These are phyloP conservation scores for Xylaria flabelliformis DNA, from an alignment of 495 filamentous ascomycete genomes.

Conservation along the genomic window DNA sequence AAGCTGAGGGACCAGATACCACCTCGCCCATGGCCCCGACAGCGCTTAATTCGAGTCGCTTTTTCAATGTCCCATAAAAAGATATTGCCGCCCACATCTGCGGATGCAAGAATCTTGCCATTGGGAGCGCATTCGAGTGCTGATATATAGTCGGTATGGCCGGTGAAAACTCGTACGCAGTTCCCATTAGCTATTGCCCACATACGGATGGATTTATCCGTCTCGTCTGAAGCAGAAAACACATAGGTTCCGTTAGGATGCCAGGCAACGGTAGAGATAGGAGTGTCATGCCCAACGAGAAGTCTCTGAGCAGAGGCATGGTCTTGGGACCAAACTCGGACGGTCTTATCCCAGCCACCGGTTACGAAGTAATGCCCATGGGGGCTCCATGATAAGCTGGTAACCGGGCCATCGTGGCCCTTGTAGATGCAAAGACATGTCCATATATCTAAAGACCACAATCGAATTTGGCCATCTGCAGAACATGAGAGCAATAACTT, in stretches of 20 bases:
- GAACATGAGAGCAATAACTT: conserved; percentile 86
- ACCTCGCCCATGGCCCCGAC: conserved; percentile 91
- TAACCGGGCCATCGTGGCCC: conserved; percentile 85
- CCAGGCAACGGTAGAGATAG: conserved; percentile 83
- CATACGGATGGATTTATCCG: conserved; percentile 93
- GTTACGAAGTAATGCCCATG: conserved; percentile 96
- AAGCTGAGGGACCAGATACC: conserved; percentile 93
- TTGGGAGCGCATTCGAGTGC: conserved; percentile 82
- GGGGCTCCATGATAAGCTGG: conserved; percentile 88
- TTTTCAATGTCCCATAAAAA: conserved; percentile 90
- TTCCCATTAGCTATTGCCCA: conserved; percentile 89
- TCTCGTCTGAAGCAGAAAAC: conserved; percentile 80
- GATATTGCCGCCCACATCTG: conserved; percentile 83
- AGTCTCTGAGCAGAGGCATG: conserved; percentile 88
- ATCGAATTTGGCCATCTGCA: conserved; percentile 81
- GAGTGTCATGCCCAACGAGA: conserved; percentile 88
- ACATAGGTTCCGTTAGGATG: conserved; percentile 92
- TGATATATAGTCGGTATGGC: conserved; percentile 84
- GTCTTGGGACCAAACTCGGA: conserved; percentile 88
- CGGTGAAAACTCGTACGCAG: conserved; percentile 88
- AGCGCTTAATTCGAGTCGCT: conserved; percentile 83
- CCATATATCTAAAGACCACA: conserved; percentile 93
- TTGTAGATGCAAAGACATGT: conserved; percentile 91
- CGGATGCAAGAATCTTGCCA: conserved; percentile 86
- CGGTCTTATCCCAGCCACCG: conserved; percentile 84